Evolutionary conservation across 345 rosid genomes (phyloP).

Genomic region (Syzygium aromaticum): DNA sequence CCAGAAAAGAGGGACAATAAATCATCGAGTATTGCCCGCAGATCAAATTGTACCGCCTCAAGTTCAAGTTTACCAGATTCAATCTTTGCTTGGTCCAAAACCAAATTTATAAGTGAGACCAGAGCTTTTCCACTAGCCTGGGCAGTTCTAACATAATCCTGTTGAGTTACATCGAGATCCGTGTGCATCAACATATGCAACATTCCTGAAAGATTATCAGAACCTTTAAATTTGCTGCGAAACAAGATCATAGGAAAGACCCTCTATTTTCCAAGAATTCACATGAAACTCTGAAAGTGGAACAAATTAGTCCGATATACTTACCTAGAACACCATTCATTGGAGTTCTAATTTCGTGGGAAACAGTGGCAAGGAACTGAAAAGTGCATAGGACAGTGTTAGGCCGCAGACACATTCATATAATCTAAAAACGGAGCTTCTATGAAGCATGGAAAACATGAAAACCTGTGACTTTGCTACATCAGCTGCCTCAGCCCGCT

Average conservation of each 20-base stretch:
- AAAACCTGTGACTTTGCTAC: slow-evolving; percentile 93
- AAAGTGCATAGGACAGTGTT: neutral
- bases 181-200: slow-evolving; percentile 87
- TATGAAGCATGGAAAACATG: neutral
- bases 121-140: slow-evolving; percentile 92
- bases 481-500: slow-evolving; percentile 89
- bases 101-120: slow-evolving; percentile 81
- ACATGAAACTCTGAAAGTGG: neutral
- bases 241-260: neutral
- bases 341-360: slow-evolving; percentile 97
- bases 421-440: neutral
- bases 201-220: slow-evolving; percentile 58
- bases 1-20: slow-evolving; percentile 87
- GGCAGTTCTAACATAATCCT: slow-evolving; percentile 85
- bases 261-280: neutral
- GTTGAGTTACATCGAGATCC: slow-evolving; percentile 85
- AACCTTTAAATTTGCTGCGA: neutral
- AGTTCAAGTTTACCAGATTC: slow-evolving; percentile 98
- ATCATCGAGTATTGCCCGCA: slow-evolving; percentile 75
- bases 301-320: slow-evolving; percentile 3
- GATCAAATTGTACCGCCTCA: slow-evolving; percentile 74
- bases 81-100: slow-evolving; percentile 89
- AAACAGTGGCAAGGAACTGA: slow-evolving; percentile 97
- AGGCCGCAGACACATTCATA: neutral
- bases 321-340: slow-evolving; percentile 98